phyloP scores from a whole-genome alignment of 2,329 filamentous ascomycete genomes.

The Aspergillus luchuensis region DNA sequence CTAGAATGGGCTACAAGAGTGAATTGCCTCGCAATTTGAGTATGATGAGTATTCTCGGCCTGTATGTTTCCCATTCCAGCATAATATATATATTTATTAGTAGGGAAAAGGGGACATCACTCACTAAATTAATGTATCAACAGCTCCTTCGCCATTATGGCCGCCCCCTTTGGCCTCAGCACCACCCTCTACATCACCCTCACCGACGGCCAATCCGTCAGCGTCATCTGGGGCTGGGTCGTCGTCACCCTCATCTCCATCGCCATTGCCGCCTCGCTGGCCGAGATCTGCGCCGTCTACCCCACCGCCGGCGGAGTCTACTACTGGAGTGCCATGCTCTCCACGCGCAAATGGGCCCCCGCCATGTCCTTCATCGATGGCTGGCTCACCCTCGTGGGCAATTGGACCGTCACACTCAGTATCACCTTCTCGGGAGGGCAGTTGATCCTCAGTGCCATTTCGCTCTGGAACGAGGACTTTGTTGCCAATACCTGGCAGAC shows the following conservation, averaged over 20 bases:
- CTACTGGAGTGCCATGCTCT: conserved; percentile 71
- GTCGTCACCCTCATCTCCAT: conserved; percentile 65
- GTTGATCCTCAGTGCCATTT: conserved; percentile 67
- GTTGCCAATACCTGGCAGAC: conserved; percentile 70
- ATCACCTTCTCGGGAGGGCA: conserved; percentile 76
- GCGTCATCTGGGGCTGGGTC: conserved; percentile 71
- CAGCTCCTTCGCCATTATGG: conserved; percentile 73
- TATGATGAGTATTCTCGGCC: conserved; percentile 69
- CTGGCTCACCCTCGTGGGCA: conserved; percentile 72
- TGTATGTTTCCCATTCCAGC: conserved; percentile 43
- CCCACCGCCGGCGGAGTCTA: conserved; percentile 71
- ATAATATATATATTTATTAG: neutral
- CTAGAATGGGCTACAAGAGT: conserved; percentile 67
- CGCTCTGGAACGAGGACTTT: conserved; percentile 70
- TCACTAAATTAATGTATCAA: neutral
- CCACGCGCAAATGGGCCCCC: conserved; percentile 65
- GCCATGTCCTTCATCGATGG: conserved; percentile 70
- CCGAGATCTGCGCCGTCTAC: conserved; percentile 70
- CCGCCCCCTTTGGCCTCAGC: conserved; percentile 67
- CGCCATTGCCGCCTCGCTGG: conserved; percentile 65
- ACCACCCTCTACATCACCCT: conserved; percentile 71
- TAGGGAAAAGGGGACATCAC: neutral
- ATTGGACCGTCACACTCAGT: conserved; percentile 67
- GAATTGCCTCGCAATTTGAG: conserved; percentile 67
- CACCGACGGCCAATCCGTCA: conserved; percentile 68